Evolutionary conservation across 805 yeast species (phyloP).

Genomic region (Kazachstania psychrophila): DNA sequence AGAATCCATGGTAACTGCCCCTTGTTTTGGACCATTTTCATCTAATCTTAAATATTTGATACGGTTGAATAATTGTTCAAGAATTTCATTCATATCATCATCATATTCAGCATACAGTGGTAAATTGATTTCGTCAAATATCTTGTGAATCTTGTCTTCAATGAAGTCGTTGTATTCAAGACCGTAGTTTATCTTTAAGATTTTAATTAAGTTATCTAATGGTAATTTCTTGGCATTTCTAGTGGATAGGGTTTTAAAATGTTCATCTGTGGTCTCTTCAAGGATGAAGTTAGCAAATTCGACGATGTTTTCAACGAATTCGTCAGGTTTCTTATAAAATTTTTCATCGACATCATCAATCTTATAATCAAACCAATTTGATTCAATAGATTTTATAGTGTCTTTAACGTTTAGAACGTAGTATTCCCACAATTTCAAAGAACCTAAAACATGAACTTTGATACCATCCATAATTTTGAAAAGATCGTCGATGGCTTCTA

Average conservation of each 20-base stretch:
- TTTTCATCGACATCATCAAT: conserved; percentile 8
- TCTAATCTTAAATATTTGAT: conserved; percentile 71
- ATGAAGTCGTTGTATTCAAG: conserved; percentile 28
- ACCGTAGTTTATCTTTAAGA: conserved; percentile 36
- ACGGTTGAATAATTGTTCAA: conserved; percentile 65
- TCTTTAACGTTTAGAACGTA: conserved; percentile 57
- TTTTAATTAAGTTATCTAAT: conserved; percentile 39
- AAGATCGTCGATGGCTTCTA: conserved; percentile 47
- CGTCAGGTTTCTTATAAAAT: conserved; percentile 5
- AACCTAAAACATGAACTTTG: conserved; percentile 54
- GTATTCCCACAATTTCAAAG: conserved; percentile 75
- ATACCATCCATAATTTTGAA: conserved; percentile 57
- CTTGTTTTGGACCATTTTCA: conserved; percentile 71
- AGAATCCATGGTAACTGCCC: conserved; percentile 43
- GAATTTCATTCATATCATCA: conserved; percentile 54
- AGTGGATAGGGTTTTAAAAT: conserved; percentile 36
- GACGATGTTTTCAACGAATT: conserved; percentile 31
- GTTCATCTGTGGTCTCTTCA: conserved; percentile 31
- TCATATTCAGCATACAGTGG: conserved; percentile 69
- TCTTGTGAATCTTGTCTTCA: conserved; percentile 30
- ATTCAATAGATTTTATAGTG: conserved; percentile 34
- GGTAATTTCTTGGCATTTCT: conserved; percentile 52
- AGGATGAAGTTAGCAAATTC: conserved; percentile 43
- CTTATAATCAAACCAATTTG: conserved; percentile 27
- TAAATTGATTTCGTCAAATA: conserved; percentile 71